Evolutionary conservation across 2,329 filamentous ascomycete genomes (phyloP), one percentile per base, ranked within the genome.

Genomic region (Hortaea werneckii): DNA sequence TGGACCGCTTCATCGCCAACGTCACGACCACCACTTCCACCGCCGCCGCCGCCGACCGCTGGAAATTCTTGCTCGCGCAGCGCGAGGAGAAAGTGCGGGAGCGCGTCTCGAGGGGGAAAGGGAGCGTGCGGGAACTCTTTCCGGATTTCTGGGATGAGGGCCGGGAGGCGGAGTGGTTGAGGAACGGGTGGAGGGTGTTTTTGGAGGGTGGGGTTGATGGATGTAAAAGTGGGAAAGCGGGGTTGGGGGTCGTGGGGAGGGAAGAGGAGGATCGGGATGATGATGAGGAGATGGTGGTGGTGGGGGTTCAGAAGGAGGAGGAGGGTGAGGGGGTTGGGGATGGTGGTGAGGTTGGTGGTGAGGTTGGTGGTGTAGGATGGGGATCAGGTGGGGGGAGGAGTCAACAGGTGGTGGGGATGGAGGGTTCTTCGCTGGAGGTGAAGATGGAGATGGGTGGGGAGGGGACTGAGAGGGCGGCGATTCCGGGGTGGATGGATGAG

Each of bases 181-280:
- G 12, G 34, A 30, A 43, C 2, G 12, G 2, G 9, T 47, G 30
- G 37, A n/a, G 39, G 32, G 11, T 1, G 13, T 43, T n/a, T 5
- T 28, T 43, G 28, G 6, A 8, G 12, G 41, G 29, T 32, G 29
- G 34, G 20, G 20, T 20, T 20, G 20, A 2, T 20, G 9, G 42
- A 4, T 40, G 5, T 20, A 27, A 12, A 12, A 13, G 12, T 4
- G 12, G 12, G 20, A 20, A 20, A 20, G 20, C 20, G 20, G 20
- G 20, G 20, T 20, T 20, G n/a, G n/a, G n/a, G 20, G 20, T 26
- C 5, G 13, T 29, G 2, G 5, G 37, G 8, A 29, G 38, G 38
- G n/a, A n/a, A n/a, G 44, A 47, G 5, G 48, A 35, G 29, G 48
- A 48, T 37, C 12, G 27, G 38, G 47, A 50, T 42, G 47, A 49